These are phyloP conservation scores for Backusella parvicylindrica DNA, from an alignment of 192 early-diverging fungal genomes.

Conservation along the genomic window DNA sequence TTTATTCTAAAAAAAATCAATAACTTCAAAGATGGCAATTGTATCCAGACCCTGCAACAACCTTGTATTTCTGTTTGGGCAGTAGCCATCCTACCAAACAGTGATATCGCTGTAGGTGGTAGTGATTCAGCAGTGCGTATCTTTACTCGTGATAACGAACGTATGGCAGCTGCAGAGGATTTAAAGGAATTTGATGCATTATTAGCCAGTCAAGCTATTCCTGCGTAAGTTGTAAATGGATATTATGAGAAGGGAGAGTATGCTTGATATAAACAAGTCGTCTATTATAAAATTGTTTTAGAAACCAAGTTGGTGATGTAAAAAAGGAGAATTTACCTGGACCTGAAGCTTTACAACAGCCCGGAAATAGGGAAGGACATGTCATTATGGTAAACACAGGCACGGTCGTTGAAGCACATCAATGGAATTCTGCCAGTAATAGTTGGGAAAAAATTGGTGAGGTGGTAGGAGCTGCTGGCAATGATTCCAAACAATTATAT, in stretches of 20 bases:
- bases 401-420: slow-evolving; percentile 74
- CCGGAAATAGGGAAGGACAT: slow-evolving; percentile 80
- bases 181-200: slow-evolving; percentile 37
- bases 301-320: slow-evolving; percentile 79
- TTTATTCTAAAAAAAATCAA: background rate
- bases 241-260: no score
- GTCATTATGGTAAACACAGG: slow-evolving; percentile 84
- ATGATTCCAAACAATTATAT: slow-evolving; percentile 72
- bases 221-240: slow-evolving; percentile 45
- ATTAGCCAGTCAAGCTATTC: slow-evolving; percentile 55
- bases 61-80: slow-evolving; percentile 94
- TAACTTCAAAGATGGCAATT: slow-evolving; percentile 47
- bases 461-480: slow-evolving; percentile 87
- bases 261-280: no score
- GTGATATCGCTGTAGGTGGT: slow-evolving; percentile 79
- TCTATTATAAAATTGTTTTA: no score
- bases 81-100: slow-evolving; percentile 71
- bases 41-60: slow-evolving; percentile 78
- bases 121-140: slow-evolving; percentile 81
- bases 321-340: slow-evolving; percentile 81
- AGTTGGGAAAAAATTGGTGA: slow-evolving; percentile 89
- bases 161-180: slow-evolving; percentile 51
- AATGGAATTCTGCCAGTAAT: slow-evolving; percentile 63
- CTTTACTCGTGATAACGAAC: slow-evolving; percentile 66
- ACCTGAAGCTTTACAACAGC: slow-evolving; percentile 62